These are phyloP conservation scores for Diplotaxis tenuifolia DNA, from an alignment of 345 rosid species.

Conservation along the genomic window DNA sequence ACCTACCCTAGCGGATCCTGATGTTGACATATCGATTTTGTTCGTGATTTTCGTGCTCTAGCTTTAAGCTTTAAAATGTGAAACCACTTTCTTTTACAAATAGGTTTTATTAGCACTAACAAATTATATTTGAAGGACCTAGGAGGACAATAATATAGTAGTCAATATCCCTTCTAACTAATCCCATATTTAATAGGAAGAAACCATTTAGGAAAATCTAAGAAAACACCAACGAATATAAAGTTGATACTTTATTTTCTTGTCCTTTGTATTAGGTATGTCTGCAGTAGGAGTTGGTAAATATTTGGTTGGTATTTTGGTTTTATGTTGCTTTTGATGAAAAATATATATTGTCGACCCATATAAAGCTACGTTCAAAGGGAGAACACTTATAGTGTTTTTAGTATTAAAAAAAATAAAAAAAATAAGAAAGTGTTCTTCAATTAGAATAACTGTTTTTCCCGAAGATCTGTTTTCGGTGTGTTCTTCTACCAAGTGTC, in stretches of 20 bases:
- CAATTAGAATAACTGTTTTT: no score
- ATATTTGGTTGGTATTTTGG: conserved; percentile 28
- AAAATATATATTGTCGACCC: background rate
- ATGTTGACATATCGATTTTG: conserved; percentile 29
- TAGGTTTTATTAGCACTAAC: background rate
- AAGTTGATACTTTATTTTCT: background rate
- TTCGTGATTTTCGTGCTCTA: conserved; percentile 25
- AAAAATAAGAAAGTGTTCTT: no score
- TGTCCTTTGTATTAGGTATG: conserved; percentile 20
- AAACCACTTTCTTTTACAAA: conserved; percentile 24
- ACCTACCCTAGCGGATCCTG: conserved; percentile 30
- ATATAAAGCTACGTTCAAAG: no score
- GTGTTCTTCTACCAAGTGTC: no score
- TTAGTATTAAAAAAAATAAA: no score
- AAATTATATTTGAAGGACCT: background rate
- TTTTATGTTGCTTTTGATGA: conserved; percentile 13
- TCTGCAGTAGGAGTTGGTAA: conserved; percentile 26
- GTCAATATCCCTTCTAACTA: conserved; percentile 3
- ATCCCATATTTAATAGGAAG: background rate
- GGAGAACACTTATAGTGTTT: no score
- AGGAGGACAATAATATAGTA: background rate
- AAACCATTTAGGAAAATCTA: conserved; percentile 4
- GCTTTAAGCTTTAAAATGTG: conserved; percentile 29
- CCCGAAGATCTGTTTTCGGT: no score
- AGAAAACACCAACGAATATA: background rate